Evolutionary conservation across 1,284 basidiomycete genomes (phyloP).

Genomic region (Flammula alnicola): DNA sequence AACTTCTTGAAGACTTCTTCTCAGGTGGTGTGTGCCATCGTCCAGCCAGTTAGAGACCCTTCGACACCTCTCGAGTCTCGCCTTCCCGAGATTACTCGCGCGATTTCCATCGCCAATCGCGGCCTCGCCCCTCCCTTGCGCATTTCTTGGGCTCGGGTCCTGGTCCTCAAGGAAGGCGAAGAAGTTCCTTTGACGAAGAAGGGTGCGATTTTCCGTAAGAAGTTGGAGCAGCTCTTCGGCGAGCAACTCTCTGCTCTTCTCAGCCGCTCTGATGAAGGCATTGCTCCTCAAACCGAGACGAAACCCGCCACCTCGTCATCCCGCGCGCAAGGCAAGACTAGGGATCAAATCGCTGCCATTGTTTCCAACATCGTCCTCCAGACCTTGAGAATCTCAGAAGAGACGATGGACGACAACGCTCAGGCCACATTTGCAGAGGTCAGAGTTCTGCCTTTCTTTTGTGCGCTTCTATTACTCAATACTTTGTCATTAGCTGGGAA

Average conservation of each 20-base stretch:
- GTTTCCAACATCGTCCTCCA: conserved; percentile 29
- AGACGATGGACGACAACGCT: conserved; percentile 27
- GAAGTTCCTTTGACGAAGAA: conserved; percentile 39
- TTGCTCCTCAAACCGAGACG: conserved; percentile 11
- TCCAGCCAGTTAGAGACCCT: conserved; percentile 28
- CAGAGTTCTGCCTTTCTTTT: background rate
- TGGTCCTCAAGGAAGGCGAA: conserved; percentile 31
- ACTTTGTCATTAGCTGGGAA: conserved; percentile 29
- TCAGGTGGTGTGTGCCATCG: conserved; percentile 34
- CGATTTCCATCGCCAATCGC: conserved; percentile 34
- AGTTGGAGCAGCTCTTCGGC: conserved; percentile 33
- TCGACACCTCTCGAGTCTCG: no score
- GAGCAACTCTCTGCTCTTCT: conserved; percentile 23
- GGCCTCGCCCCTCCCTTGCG: conserved; percentile 37
- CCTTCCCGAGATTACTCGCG: conserved; percentile 32
- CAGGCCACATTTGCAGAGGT: conserved; percentile 39
- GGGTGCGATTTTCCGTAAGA: conserved; percentile 38
- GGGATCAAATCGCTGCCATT: conserved; percentile 23
- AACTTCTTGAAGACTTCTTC: conserved; percentile 37
- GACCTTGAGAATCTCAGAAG: conserved; percentile 26
- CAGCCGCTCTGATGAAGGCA: conserved; percentile 17
- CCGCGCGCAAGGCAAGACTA: conserved; percentile 20
- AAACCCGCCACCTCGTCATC: conserved; percentile 7
- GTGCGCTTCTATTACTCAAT: conserved; percentile 3
- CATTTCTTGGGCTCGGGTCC: conserved; percentile 36